phyloP scores from a whole-genome alignment of 139 green algal genomes.

The Chlorella sorokiniana region DNA sequence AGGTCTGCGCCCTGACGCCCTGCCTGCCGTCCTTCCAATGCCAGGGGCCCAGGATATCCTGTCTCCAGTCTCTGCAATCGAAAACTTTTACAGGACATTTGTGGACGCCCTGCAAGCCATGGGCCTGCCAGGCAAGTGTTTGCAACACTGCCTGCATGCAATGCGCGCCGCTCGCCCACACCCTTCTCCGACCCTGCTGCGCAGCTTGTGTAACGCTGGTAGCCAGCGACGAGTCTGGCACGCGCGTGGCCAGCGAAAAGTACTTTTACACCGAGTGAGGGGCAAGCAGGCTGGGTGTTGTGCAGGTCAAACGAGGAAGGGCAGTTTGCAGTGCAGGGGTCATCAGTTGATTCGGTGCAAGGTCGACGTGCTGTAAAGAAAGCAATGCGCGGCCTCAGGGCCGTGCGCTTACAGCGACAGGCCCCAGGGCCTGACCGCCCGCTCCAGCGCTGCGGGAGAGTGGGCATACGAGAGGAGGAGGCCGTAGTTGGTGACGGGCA shows the following conservation, averaged over 20 bases:
- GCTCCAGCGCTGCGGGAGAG: conserved; percentile 33
- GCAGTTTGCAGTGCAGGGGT: no score
- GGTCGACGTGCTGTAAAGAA: no score
- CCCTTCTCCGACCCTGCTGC: background rate
- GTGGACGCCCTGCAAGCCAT: background rate
- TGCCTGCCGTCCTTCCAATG: background rate
- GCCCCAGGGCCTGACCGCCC: conserved; percentile 54
- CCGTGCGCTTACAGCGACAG: background rate
- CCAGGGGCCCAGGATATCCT: conserved; percentile 9
- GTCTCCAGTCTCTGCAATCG: background rate
- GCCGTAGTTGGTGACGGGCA: conserved; percentile 69
- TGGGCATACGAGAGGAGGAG: conserved; percentile 58
- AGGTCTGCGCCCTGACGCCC: no score
- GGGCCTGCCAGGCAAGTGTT: conserved; percentile 6
- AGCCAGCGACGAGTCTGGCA: background rate
- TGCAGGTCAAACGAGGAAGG: no score
- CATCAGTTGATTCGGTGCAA: no score
- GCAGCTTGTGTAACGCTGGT: conserved; percentile 19
- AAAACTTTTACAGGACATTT: background rate
- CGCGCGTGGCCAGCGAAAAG: background rate
- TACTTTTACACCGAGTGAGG: background rate
- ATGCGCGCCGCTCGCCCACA: background rate
- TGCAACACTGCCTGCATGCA: background rate
- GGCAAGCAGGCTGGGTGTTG: background rate
- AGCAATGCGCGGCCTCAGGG: no score